A percentile compares a stretch with the other conserved stretches of the same genome.
phyloP scores from a whole-genome alignment of 2,329 filamentous ascomycete genomes.

The Apiospora malaysiana region DNA sequence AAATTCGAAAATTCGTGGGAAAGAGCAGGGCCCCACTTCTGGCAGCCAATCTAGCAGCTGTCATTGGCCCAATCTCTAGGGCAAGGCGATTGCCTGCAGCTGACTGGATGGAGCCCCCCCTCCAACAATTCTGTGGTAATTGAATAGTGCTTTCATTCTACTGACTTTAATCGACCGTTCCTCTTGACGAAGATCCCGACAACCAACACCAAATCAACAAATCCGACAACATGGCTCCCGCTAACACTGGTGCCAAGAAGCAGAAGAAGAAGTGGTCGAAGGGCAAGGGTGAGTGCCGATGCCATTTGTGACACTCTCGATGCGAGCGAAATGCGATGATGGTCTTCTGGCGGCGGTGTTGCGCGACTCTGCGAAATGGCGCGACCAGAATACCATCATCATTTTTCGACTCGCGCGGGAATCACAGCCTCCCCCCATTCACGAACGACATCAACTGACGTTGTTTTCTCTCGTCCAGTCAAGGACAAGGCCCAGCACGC shows the following conservation, averaged over 20 bases:
- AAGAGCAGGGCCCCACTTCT: not conserved
- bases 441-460: not conserved
- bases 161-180: constrained; percentile 8
- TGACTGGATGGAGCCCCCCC: constrained; percentile 4
- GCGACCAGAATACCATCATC: constrained; percentile 1
- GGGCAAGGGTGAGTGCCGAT: constrained; percentile 71
- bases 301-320: constrained; percentile 27
- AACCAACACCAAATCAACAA: constrained; percentile 36
- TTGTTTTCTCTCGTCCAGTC: constrained; percentile 55
- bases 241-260: constrained; percentile 73
- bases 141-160: constrained; percentile 12
- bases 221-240: constrained; percentile 54
- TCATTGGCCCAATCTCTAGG: constrained; percentile 9
- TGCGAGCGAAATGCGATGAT: constrained; percentile 9
- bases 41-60: not conserved
- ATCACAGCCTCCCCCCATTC: not conserved
- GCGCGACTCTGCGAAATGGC: not conserved
- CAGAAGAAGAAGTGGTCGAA: constrained; percentile 81
- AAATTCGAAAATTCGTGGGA: constrained; percentile 18
- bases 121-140: constrained; percentile 15
- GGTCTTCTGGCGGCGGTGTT: not conserved
- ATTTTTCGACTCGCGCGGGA: not conserved
- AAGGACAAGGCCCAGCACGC: constrained; percentile 99
- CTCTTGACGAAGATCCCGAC: constrained; percentile 22
- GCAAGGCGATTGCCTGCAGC: constrained; percentile 16